phyloP scores from a whole-genome alignment of 1,284 basidiomycete genomes.

The Sanghuangporus weigelae region DNA sequence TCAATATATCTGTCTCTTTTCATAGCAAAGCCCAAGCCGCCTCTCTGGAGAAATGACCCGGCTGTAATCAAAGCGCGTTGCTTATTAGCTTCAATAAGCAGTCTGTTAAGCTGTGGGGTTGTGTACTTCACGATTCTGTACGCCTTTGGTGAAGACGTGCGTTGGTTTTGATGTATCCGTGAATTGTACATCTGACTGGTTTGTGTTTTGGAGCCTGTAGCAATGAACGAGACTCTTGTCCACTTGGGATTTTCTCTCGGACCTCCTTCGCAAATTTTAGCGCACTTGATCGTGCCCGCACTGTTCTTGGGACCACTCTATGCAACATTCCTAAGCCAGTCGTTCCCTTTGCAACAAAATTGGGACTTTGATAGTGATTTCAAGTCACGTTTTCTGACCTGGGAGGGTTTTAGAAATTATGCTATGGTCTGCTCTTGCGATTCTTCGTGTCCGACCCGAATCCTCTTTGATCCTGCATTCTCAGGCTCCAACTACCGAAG shows the following conservation, averaged over 20 bases:
- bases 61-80: slow-evolving; percentile 68
- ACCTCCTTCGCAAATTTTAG: slow-evolving; percentile 28
- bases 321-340: slow-evolving; percentile 46
- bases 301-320: slow-evolving; percentile 87
- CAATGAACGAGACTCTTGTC: slow-evolving; percentile 20
- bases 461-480: not conserved
- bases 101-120: slow-evolving; percentile 42
- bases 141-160: slow-evolving; percentile 27
- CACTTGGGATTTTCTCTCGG: slow-evolving; percentile 26
- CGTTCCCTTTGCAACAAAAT: slow-evolving; percentile 58
- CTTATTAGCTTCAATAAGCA: slow-evolving; percentile 51
- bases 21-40: slow-evolving; percentile 8
- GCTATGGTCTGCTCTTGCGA: slow-evolving; percentile 51
- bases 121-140: slow-evolving; percentile 37
- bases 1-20: slow-evolving; percentile 13
- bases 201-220: slow-evolving; percentile 14
- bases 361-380: slow-evolving; percentile 44
- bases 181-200: slow-evolving; percentile 5
- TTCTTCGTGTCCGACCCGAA: not conserved
- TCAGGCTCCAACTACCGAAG: slow-evolving; percentile 89
- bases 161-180: slow-evolving; percentile 20
- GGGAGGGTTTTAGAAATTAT: slow-evolving; percentile 72
- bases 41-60: slow-evolving; percentile 62
- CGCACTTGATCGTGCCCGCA: slow-evolving; percentile 68
- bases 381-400: slow-evolving; percentile 38